Conservation (phyloP, 176 grass and related monocot species). For the Eleusine indica region DNA sequence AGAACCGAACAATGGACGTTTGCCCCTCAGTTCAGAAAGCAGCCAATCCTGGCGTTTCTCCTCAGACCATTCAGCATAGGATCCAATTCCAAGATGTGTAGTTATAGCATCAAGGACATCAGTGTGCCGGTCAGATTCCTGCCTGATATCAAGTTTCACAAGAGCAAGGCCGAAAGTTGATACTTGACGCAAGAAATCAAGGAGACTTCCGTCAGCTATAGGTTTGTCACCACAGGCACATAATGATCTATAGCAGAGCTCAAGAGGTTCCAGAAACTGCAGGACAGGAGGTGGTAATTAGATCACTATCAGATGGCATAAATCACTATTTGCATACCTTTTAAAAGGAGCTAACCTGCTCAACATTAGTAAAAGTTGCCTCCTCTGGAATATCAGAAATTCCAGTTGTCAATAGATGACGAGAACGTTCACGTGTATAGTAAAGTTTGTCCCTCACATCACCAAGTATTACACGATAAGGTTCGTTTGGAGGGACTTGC, state of each 20-base stretch:
- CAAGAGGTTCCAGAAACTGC: constrained; percentile 94
- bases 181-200: constrained; percentile 98
- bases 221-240: constrained; percentile 89
- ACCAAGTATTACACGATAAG: constrained; percentile 96
- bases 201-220: constrained; percentile 96
- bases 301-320: neutral
- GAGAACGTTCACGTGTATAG: constrained; percentile 77
- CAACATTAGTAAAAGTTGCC: constrained; percentile 70
- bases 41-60: constrained; percentile 97
- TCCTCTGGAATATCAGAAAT: constrained; percentile 73
- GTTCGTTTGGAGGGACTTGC: constrained; percentile 86
- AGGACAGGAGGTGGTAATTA: constrained; percentile 27
- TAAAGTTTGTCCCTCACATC: constrained; percentile 98
- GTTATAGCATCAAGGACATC: constrained; percentile 95
- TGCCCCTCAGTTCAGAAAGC: constrained; percentile 80
- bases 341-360: constrained; percentile 62
- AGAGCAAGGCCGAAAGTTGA: constrained; percentile 95
- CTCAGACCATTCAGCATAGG: constrained; percentile 92
- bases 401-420: constrained; percentile 79
- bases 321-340: constrained; percentile 7
- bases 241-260: constrained; percentile 92
- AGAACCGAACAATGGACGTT: constrained; percentile 84
- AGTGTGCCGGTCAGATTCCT: constrained; percentile 98
- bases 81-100: constrained; percentile 84
- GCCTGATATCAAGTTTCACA: constrained; percentile 97